phyloP scores from a whole-genome alignment of 805 yeast species.

The Maudiozyma serrabonitensis region DNA sequence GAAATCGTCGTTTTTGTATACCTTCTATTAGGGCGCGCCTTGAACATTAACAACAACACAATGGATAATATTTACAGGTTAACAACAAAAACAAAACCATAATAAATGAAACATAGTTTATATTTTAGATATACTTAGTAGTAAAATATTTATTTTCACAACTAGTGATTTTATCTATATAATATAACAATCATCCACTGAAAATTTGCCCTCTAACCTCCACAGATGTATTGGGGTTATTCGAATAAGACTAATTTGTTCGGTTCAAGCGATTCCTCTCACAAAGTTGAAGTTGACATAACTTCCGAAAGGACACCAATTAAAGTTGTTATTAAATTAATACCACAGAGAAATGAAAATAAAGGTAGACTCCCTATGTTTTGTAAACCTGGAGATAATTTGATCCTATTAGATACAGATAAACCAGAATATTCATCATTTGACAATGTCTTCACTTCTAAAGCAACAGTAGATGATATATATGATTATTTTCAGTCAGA shows the following conservation, averaged over 20 bases:
- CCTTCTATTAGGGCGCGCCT: too few relatives aligned
- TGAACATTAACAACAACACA: too few relatives aligned
- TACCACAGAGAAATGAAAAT: background rate
- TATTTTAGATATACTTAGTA: too few relatives aligned
- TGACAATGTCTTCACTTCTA: background rate
- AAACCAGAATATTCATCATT: background rate
- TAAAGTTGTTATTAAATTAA: background rate
- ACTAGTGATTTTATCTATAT: too few relatives aligned
- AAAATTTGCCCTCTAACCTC: too few relatives aligned
- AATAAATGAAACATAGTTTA: too few relatives aligned
- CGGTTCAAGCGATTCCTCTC: background rate
- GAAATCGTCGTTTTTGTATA: too few relatives aligned
- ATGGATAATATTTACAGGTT: too few relatives aligned
- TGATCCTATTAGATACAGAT: background rate
- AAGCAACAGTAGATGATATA: background rate
- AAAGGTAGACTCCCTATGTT: background rate
- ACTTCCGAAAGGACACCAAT: background rate
- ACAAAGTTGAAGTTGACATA: background rate
- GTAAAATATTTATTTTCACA: too few relatives aligned
- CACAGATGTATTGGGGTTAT: constrained; percentile 2
- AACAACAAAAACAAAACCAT: too few relatives aligned
- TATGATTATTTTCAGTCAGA: background rate
- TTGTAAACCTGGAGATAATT: background rate
- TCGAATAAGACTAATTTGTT: background rate
- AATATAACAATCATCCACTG: too few relatives aligned